Percentiles rank a stretch among this genome's conserved stretches.
Evolutionary conservation across 176 grass and related monocot species (phyloP).

Genomic region (Aegilops umbellulata): DNA sequence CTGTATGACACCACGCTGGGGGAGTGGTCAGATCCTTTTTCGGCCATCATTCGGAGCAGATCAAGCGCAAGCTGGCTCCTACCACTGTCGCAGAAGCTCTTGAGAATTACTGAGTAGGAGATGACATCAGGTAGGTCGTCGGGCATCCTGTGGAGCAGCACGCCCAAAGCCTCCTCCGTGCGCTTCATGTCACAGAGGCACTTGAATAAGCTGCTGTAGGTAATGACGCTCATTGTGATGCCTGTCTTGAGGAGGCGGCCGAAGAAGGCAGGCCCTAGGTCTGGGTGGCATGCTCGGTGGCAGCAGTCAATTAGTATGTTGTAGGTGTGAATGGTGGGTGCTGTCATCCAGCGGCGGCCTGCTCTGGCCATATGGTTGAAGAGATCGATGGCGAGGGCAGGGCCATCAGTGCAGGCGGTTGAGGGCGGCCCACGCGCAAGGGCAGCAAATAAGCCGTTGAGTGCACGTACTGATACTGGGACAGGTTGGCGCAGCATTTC

Average conservation of each 20-base stretch:
- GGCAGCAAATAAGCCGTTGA: not conserved
- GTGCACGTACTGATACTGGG: not conserved
- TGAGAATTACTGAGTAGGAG: not conserved
- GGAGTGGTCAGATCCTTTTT: not conserved
- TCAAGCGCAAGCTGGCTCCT: not conserved
- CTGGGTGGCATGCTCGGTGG: not conserved
- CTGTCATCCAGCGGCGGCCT: too few species aligned
- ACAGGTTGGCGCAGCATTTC: not conserved
- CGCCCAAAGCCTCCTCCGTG: not conserved
- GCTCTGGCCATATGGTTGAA: not conserved
- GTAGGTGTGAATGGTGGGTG: not conserved
- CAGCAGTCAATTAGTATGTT: not conserved
- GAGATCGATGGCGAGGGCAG: not conserved
- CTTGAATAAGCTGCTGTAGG: not conserved
- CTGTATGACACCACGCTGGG: not conserved
- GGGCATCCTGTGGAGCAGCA: not conserved
- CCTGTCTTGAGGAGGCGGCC: not conserved
- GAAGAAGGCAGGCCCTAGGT: not conserved
- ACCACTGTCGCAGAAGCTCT: not conserved
- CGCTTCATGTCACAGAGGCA: not conserved
- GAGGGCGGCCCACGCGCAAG: not conserved
- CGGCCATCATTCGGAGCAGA: not conserved
- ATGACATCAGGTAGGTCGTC: not conserved
- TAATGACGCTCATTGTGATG: not conserved
- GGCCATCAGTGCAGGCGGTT: not conserved